Conservation (phyloP, 805 yeast species). For the Kazachstania africana region DNA sequence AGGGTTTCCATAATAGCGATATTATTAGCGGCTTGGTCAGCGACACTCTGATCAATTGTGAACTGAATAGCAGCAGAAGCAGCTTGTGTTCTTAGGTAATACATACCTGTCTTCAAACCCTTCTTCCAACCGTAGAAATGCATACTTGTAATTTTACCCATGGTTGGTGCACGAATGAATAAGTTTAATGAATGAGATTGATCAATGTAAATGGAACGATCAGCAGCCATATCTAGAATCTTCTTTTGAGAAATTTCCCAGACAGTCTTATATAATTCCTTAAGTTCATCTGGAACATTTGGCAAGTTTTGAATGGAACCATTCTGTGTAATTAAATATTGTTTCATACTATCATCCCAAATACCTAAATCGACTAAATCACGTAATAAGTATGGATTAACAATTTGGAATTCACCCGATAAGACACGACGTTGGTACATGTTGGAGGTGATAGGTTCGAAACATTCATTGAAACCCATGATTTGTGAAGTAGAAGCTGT, state of each 20-base stretch:
- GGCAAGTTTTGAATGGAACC: slow-evolving; percentile 76
- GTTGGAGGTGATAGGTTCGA: slow-evolving; percentile 89
- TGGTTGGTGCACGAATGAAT: slow-evolving; percentile 75
- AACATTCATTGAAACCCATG: slow-evolving; percentile 84
- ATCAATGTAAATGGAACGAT: slow-evolving; percentile 71
- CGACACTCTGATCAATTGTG: slow-evolving; percentile 52
- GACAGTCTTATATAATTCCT: slow-evolving; percentile 76
- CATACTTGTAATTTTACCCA: slow-evolving; percentile 92
- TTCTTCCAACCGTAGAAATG: slow-evolving; percentile 96
- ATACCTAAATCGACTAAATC: slow-evolving; percentile 71
- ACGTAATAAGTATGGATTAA: slow-evolving; percentile 69
- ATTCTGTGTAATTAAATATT: slow-evolving; percentile 55
- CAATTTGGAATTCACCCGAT: slow-evolving; percentile 88
- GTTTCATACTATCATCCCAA: slow-evolving; percentile 72
- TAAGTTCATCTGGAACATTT: slow-evolving; percentile 59
- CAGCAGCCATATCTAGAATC: slow-evolving; percentile 75
- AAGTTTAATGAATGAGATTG: slow-evolving; percentile 90
- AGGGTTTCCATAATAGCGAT: slow-evolving; percentile 8
- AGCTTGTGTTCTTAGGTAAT: slow-evolving; percentile 90
- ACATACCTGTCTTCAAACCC: slow-evolving; percentile 95
- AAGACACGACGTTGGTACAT: slow-evolving; percentile 79
- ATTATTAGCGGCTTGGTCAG: slow-evolving; percentile 34
- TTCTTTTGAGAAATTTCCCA: slow-evolving; percentile 89
- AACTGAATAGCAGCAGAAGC: slow-evolving; percentile 94
- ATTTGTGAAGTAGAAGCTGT: slow-evolving; percentile 96